These are phyloP conservation scores for Fusarium euwallaceae DNA, from an alignment of 2,329 filamentous ascomycete species.

Conservation along the genomic window DNA sequence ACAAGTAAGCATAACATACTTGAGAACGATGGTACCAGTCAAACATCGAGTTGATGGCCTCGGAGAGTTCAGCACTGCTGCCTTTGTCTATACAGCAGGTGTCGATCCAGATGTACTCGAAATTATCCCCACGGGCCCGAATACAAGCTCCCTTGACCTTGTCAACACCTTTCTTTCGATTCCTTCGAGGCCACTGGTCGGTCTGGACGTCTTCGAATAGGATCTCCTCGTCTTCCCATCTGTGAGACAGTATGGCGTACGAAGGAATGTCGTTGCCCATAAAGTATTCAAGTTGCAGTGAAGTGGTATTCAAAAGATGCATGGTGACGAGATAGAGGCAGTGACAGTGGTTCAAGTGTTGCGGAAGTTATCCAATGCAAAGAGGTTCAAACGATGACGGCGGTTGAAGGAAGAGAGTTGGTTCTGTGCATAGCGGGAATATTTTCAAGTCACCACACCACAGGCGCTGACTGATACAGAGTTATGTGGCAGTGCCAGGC, in stretches of 20 bases:
- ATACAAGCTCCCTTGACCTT: neutral
- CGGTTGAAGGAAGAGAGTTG: neutral
- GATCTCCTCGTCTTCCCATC: neutral
- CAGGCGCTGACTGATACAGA: neutral
- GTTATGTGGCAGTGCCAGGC: neutral
- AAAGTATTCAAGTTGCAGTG: neutral
- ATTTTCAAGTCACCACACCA: neutral
- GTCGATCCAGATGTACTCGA: neutral
- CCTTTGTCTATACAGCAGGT: neutral
- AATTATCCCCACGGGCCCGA: accelerated
- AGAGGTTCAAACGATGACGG: neutral
- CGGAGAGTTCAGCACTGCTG: neutral
- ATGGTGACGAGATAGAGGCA: neutral
- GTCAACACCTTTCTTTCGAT: neutral
- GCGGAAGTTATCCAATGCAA: neutral
- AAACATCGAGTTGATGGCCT: neutral
- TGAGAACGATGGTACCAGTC: neutral
- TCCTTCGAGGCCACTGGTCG: neutral
- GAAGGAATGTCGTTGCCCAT: neutral
- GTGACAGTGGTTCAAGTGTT: neutral
- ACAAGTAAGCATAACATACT: neutral
- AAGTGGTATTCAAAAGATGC: neutral
- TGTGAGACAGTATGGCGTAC: neutral
- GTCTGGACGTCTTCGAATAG: neutral
- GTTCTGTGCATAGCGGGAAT: neutral